These are phyloP conservation scores for Ustilago tritici DNA, from an alignment of 1,284 basidiomycete species.

Conservation along the genomic window DNA sequence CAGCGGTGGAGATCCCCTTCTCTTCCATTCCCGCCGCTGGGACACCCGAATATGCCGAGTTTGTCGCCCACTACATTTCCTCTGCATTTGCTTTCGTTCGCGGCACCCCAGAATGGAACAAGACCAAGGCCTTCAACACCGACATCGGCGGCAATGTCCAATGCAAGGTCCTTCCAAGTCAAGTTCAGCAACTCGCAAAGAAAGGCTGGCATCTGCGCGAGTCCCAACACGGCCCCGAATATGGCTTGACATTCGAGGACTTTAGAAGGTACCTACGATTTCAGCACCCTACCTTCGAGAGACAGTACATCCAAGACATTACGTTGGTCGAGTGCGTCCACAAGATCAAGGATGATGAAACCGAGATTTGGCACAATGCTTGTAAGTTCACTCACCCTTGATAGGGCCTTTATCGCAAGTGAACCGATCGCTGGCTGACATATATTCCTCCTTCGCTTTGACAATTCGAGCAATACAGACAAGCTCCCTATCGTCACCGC, in stretches of 20 bases:
- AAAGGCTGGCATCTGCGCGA: conserved; percentile 60
- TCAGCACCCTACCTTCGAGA: conserved; percentile 56
- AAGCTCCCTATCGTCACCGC: conserved; percentile 56
- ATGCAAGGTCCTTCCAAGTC: conserved; percentile 33
- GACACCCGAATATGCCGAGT: conserved; percentile 44
- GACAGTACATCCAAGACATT: conserved; percentile 56
- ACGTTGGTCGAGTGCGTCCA: conserved; percentile 39
- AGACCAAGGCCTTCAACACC: conserved; percentile 35
- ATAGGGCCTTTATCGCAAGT: no score
- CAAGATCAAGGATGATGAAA: conserved; percentile 38
- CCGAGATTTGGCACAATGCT: conserved; percentile 58
- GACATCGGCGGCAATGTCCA: conserved; percentile 37
- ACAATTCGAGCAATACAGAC: conserved; percentile 16
- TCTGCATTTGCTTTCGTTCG: conserved; percentile 43
- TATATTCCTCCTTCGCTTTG: neutral
- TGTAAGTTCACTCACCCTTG: conserved; percentile 16
- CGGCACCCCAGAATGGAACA: conserved; percentile 31
- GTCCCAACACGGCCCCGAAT: conserved; percentile 37
- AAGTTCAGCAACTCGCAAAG: conserved; percentile 32
- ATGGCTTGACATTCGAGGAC: conserved; percentile 48
- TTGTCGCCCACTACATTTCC: conserved; percentile 34
- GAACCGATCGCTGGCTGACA: neutral
- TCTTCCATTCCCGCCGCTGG: conserved; percentile 36
- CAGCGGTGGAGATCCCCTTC: conserved; percentile 36
- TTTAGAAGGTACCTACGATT: conserved; percentile 53